Base-by-base conservation (phyloP, 2,329 filamentous ascomycete genomes). In the Aspergillus neotritici region DNA sequence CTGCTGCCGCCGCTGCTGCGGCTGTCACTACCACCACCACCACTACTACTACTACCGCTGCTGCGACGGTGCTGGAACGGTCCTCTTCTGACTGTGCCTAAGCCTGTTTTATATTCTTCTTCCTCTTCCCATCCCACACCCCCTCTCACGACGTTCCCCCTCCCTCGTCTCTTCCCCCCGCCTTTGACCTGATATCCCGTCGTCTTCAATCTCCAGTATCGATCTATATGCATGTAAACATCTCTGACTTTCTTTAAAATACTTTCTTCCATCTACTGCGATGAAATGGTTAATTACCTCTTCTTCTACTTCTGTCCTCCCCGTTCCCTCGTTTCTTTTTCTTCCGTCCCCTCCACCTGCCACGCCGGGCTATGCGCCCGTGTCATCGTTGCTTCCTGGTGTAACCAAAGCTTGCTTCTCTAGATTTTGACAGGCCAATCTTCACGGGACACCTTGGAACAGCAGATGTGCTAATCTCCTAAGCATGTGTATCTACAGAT, bases 401-500 rank as follows among this genome's bases (percentile, higher is more conserved):
- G 62, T 65, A 64, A 64, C 62, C 46, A 54, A 46, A 44, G 44
- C 53, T 50, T 45, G 43, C 50, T 56, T 60, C 46, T 57, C 54
- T 55, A 53, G 51, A 58, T 50, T 9, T 57, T 57, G 55, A 61
- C 53, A 49, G 53, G 49, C 48, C 48, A 55, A 54, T 56, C 46
- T 51, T 40, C 54, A 49, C 54, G 54, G 54, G 52, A 53, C 45
- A 40, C 48, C 49, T 51, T 56, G 53, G 52, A 57, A 56, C 59
- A 59, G 56, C 61, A 57, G 58, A 52, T 55, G 56, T 57, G 56
- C 62, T 64, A 61, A 62, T 55, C 53, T 57, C 54, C 51, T 54
- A 58, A 57, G 55, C 53, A 58, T 56, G 52, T 65, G 60, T 61
- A 63, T 60, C 54, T 62, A 60, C 63, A 65, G 63, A 66, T 65